These are phyloP conservation scores for Aleurites moluccanus DNA, from an alignment of 441 rosid genomes.

Conservation along the genomic window DNA sequence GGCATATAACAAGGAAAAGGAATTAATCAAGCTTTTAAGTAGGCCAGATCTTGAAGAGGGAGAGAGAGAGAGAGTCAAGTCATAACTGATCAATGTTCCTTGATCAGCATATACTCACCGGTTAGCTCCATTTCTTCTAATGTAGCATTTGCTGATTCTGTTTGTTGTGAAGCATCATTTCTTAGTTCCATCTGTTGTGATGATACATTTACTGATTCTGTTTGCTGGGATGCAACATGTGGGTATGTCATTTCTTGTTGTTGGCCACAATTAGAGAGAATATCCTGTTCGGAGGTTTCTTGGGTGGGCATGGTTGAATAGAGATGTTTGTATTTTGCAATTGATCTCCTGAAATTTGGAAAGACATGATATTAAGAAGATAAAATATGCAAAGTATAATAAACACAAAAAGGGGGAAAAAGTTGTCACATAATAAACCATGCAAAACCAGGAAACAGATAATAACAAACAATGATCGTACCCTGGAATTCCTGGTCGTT, in stretches of 20 bases:
- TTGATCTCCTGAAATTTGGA: slow-evolving; percentile 44
- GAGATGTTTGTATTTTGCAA: slow-evolving; percentile 44
- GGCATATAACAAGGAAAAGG: slow-evolving; percentile 5
- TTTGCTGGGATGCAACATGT: slow-evolving; percentile 29
- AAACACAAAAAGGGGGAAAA: no score
- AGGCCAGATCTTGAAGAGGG: not conserved
- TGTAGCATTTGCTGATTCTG: slow-evolving; percentile 17
- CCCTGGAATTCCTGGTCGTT: slow-evolving; percentile 66
- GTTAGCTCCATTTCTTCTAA: slow-evolving; percentile 28
- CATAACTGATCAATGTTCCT: slow-evolving; percentile 17
- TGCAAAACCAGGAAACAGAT: not conserved
- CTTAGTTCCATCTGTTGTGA: not conserved
- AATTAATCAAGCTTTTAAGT: slow-evolving; percentile 1
- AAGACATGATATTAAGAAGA: slow-evolving; percentile 1
- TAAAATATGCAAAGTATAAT: slow-evolving; percentile 9
- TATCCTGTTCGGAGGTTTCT: slow-evolving; percentile 33
- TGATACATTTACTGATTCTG: slow-evolving; percentile 20
- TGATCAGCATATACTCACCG: slow-evolving; percentile 41
- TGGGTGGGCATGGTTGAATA: slow-evolving; percentile 38
- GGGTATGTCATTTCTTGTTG: slow-evolving; percentile 29
- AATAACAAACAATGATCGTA: slow-evolving; percentile 24
- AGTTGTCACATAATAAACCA: not conserved
- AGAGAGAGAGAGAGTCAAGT: not conserved
- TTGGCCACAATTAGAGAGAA: slow-evolving; percentile 15
- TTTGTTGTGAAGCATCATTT: slow-evolving; percentile 20